Conservation (phyloP, 2,329 filamentous ascomycete species). For the Cercospora zeina region DNA sequence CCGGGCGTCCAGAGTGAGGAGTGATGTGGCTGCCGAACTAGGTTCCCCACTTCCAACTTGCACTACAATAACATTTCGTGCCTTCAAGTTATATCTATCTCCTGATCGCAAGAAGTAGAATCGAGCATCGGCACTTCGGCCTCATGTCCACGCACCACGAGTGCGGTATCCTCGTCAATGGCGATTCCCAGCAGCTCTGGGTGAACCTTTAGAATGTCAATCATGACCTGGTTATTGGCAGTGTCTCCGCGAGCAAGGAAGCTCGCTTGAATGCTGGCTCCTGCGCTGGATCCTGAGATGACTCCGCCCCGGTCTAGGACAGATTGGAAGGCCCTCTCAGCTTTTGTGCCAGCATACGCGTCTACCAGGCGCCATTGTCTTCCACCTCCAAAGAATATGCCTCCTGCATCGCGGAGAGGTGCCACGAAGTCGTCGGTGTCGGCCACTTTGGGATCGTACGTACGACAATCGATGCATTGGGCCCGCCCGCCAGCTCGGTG, state of each 20-base stretch:
- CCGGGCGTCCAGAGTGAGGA: too few species aligned
- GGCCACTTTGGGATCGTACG: constrained; percentile 28
- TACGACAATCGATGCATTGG: constrained; percentile 27
- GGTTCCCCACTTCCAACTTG: constrained; percentile 3
- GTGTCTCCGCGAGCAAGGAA: constrained; percentile 32
- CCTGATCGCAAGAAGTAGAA: constrained; percentile 30
- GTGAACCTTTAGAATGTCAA: constrained; percentile 25
- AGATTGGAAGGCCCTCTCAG: constrained; percentile 26
- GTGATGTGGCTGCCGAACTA: neutral
- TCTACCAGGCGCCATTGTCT: constrained; percentile 33
- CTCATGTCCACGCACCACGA: constrained; percentile 28
- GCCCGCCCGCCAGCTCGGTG: constrained; percentile 29
- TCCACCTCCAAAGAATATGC: constrained; percentile 32
- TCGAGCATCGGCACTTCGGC: constrained; percentile 25
- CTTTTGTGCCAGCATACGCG: constrained; percentile 29
- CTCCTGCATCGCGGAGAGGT: constrained; percentile 23
- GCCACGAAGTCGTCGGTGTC: constrained; percentile 31
- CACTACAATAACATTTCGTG: constrained; percentile 24
- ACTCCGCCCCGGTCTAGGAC: constrained; percentile 31
- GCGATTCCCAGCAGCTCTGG: constrained; percentile 29
- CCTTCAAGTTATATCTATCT: constrained; percentile 28
- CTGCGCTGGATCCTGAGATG: constrained; percentile 27
- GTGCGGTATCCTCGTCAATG: constrained; percentile 30
- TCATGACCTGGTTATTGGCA: constrained; percentile 28
- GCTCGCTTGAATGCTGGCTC: constrained; percentile 30